A percentile compares a stretch with the other conserved stretches of the same genome.
Conservation (phyloP, 768 basidiomycete species). For the Phlebiopsis flavidoalba region DNA sequence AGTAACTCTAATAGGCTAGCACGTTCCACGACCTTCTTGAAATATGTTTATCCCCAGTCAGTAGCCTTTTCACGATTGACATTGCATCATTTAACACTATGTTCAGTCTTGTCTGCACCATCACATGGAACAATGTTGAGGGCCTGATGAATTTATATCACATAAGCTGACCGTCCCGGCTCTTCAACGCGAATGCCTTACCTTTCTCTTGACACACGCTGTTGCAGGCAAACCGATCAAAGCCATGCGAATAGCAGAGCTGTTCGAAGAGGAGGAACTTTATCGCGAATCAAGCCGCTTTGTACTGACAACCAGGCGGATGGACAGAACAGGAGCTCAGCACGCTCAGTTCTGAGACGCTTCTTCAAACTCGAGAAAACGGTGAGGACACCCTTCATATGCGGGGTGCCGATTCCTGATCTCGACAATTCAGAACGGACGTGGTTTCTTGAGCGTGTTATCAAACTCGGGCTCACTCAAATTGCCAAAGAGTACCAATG, state of each 20-base stretch:
- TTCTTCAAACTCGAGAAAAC: constrained; percentile 86
- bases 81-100: neutral
- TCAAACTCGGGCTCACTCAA: constrained; percentile 83
- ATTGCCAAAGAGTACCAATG: constrained; percentile 96
- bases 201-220: constrained; percentile 87
- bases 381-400: constrained; percentile 35
- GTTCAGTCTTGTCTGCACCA: constrained; percentile 78
- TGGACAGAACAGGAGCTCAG: constrained; percentile 78
- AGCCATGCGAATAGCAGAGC: constrained; percentile 87
- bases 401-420: neutral
- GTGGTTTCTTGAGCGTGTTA: constrained; percentile 93
- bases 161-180: constrained; percentile 83
- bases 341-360: constrained; percentile 76
- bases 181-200: constrained; percentile 76
- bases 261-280: constrained; percentile 85
- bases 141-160: constrained; percentile 85
- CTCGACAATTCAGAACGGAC: constrained; percentile 52
- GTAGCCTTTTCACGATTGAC: constrained; percentile 21
- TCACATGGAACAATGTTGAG: constrained; percentile 94
- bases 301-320: constrained; percentile 83
- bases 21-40: constrained; percentile 93
- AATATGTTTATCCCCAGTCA: constrained; percentile 91
- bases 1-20: constrained; percentile 44
- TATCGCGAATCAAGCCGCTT: constrained; percentile 90
- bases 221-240: constrained; percentile 89